A percentile compares a stretch with the other conserved stretches of the same genome.
These are phyloP conservation scores for Fulvia fulva DNA, from an alignment of 2,329 filamentous ascomycete species.

Conservation along the genomic window DNA sequence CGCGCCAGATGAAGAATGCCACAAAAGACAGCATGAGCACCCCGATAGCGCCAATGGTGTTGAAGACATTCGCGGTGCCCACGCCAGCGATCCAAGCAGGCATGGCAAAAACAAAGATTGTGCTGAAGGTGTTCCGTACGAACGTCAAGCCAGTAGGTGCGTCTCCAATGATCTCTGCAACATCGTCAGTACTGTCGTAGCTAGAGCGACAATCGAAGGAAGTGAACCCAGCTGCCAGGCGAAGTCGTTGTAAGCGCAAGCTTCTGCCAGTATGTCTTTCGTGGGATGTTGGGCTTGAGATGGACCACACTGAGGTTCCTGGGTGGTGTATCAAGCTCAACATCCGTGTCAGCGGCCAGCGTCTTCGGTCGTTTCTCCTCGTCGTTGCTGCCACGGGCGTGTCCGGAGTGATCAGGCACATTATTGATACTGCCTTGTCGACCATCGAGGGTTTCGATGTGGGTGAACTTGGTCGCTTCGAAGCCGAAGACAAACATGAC, in stretches of 20 bases:
- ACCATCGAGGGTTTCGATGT: slow-evolving; percentile 18
- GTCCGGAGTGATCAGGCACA: slow-evolving; percentile 7
- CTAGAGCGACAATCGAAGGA: no score
- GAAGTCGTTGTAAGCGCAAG: slow-evolving; percentile 37
- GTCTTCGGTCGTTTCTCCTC: slow-evolving; percentile 12
- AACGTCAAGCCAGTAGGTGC: slow-evolving; percentile 45
- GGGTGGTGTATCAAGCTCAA: slow-evolving; percentile 4
- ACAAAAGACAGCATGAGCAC: slow-evolving; percentile 31
- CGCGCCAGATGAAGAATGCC: slow-evolving; percentile 33
- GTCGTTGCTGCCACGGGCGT: slow-evolving; percentile 9
- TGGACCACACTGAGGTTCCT: slow-evolving; percentile 23
- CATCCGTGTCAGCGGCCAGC: slow-evolving; percentile 7
- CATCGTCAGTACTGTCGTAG: no score
- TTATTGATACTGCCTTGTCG: slow-evolving; percentile 19
- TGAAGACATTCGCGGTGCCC: slow-evolving; percentile 41
- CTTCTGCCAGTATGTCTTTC: slow-evolving; percentile 43
- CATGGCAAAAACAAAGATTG: slow-evolving; percentile 46
- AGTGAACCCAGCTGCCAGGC: slow-evolving; percentile 26
- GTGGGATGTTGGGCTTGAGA: slow-evolving; percentile 32
- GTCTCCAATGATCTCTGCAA: slow-evolving; percentile 45
- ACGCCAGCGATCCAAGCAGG: slow-evolving; percentile 40
- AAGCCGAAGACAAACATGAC: slow-evolving; percentile 43
- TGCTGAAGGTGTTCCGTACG: slow-evolving; percentile 43
- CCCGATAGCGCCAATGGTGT: slow-evolving; percentile 37
- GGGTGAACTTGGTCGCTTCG: slow-evolving; percentile 37